Base-by-base conservation (phyloP, 2,329 filamentous ascomycete species). In the Pyrenophora graminea region DNA sequence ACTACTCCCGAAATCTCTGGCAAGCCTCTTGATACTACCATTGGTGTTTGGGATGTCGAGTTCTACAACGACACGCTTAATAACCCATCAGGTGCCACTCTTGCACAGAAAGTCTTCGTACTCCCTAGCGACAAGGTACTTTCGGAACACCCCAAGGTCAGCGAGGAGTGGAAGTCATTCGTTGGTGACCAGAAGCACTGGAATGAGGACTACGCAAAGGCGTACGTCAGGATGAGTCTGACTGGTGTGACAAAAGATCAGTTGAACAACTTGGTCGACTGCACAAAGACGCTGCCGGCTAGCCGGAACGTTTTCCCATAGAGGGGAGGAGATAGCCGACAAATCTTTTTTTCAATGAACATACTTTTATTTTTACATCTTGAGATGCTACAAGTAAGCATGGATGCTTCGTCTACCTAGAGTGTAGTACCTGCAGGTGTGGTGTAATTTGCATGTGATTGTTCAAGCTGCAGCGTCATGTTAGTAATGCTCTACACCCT, bases 11-110 rank as follows among this genome's bases (percentile, higher is more conserved):
- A 70, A 9, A 74, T 72, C 40, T 64, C 67, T 5, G 45, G 54
- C 18, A 64, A 62, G 41, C 58, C 78, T 0, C 76, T 80, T 51
- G 80, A 83, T 58, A 71, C 73, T 4, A 82, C 80, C 0, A 77
- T 77, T 0, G 76, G 73, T 12, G 66, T 77, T 0, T 83, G 79
- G 79, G 81, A 84, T 53, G 76, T 75, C 1, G 63, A 69, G 6
- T 84, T 77, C 62, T 84, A 82, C 63, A 62, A 65, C 46, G 63
- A 75, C 36, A 74, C 70, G 3, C 53, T 72, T 4, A 58, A 65
- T n/a, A 62, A 59, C 9, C 61, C 62, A 7, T 45, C 54, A 12
- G 60, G 67, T 18, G 33, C 48, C 5, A 45, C 41, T 4, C 34
- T 45, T 4, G 52, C 51, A 7, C 44, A 56, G n/a, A 59, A 63